A percentile compares a stretch with the other conserved stretches of the same genome.
These are phyloP conservation scores for Aspergillus caelatus DNA, from an alignment of 2,329 filamentous ascomycete species.

Conservation along the genomic window DNA sequence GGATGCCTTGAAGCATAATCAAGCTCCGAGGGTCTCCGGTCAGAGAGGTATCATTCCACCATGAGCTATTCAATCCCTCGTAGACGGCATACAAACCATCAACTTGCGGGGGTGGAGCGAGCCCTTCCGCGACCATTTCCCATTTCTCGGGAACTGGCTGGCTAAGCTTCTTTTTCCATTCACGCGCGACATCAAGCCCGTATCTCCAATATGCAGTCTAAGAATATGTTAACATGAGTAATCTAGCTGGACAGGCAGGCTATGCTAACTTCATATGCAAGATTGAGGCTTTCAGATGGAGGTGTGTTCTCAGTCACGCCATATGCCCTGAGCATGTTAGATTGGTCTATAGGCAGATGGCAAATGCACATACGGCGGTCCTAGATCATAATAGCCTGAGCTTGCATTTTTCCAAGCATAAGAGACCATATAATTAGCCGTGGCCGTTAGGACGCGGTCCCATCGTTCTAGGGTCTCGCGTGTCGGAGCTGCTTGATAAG, in stretches of 20 bases:
- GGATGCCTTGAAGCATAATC: conserved; percentile 20
- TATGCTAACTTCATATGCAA: conserved; percentile 17
- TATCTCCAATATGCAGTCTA: conserved; percentile 21
- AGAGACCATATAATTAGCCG: conserved; percentile 18
- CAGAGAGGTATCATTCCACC: conserved; percentile 15
- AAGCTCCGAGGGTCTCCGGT: conserved; percentile 17
- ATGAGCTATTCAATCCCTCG: conserved; percentile 16
- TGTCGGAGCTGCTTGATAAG: conserved; percentile 15
- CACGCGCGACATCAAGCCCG: conserved; percentile 13
- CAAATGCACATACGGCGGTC: conserved; percentile 15
- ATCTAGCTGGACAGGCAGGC: background rate
- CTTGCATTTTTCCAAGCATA: conserved; percentile 19
- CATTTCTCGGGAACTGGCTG: conserved; percentile 9
- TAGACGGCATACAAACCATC: conserved; percentile 16
- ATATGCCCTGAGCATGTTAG: conserved; percentile 11
- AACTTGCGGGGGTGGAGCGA: conserved; percentile 11
- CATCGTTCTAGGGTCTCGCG: conserved; percentile 12
- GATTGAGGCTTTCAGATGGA: conserved; percentile 11
- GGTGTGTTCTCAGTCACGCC: conserved; percentile 21
- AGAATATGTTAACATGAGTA: background rate
- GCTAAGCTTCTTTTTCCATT: conserved; percentile 12
- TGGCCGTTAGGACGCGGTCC: conserved; percentile 14
- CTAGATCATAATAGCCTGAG: conserved; percentile 19
- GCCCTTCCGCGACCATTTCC: conserved; percentile 7
- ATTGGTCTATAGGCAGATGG: too few species aligned